Conservation (phyloP, 1,139 yeast genomes). For the Candida buenavistaensis region DNA sequence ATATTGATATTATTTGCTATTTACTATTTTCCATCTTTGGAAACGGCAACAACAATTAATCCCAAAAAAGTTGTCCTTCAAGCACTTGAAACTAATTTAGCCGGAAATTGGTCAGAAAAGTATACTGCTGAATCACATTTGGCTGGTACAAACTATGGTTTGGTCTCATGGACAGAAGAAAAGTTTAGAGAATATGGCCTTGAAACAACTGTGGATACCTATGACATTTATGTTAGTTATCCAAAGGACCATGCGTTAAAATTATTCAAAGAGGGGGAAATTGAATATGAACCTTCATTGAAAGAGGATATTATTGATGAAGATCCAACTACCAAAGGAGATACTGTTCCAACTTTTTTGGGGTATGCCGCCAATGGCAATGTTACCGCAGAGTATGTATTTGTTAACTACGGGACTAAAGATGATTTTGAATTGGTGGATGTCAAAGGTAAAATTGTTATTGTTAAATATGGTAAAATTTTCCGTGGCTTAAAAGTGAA, state of each 20-base stretch:
- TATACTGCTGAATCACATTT: slow-evolving; percentile 67
- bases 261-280: slow-evolving; percentile 32
- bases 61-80: slow-evolving; percentile 27
- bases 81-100: slow-evolving; percentile 47
- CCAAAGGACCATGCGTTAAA: slow-evolving; percentile 51
- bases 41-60: slow-evolving; percentile 10
- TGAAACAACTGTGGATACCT: slow-evolving; percentile 52
- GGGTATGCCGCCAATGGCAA: slow-evolving; percentile 51
- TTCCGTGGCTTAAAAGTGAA: slow-evolving; percentile 49
- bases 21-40: not conserved
- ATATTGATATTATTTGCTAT: slow-evolving; percentile 1
- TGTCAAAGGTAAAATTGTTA: slow-evolving; percentile 43
- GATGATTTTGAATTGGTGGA: slow-evolving; percentile 40
- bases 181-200: slow-evolving; percentile 64
- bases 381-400: slow-evolving; percentile 45
- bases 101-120: slow-evolving; percentile 52
- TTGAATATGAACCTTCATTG: slow-evolving; percentile 61
- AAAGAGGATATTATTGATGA: slow-evolving; percentile 70
- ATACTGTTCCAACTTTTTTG: slow-evolving; percentile 45
- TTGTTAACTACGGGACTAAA: slow-evolving; percentile 41
- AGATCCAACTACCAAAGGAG: slow-evolving; percentile 64
- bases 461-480: slow-evolving; percentile 41
- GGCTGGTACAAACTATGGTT: slow-evolving; percentile 65
- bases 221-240: slow-evolving; percentile 55
- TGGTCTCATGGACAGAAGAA: slow-evolving; percentile 65